A percentile compares a stretch with the other conserved stretches of the same genome.
Evolutionary conservation across 805 yeast genomes (phyloP).

Genomic region (Zygosaccharomyces bisporus): DNA sequence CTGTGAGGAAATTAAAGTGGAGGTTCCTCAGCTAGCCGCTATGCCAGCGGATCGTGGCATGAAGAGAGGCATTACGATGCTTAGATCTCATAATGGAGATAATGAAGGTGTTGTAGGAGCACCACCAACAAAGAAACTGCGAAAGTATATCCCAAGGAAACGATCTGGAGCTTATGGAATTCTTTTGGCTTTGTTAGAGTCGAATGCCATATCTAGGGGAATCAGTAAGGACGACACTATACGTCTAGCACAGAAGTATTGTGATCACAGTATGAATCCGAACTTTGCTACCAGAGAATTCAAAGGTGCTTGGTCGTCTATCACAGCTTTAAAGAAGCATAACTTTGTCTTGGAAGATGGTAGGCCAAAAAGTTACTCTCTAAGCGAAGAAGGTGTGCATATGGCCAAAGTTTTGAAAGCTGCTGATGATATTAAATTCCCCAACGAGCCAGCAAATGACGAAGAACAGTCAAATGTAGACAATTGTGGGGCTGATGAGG

Average conservation of each 20-base stretch:
- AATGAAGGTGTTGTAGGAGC: slow-evolving; percentile 10
- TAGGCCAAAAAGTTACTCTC: slow-evolving; percentile 53
- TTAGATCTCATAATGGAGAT: slow-evolving; percentile 13
- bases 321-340: slow-evolving; percentile 58
- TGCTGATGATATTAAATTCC: slow-evolving; percentile 41
- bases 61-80: slow-evolving; percentile 20
- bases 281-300: slow-evolving; percentile 60
- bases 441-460: slow-evolving; percentile 16
- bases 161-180: slow-evolving; percentile 87
- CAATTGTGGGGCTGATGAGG: background rate
- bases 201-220: slow-evolving; percentile 51
- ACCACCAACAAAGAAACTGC: slow-evolving; percentile 25
- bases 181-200: slow-evolving; percentile 51
- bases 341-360: slow-evolving; percentile 54
- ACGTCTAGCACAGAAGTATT: slow-evolving; percentile 49
- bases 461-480: slow-evolving; percentile 10
- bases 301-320: slow-evolving; percentile 73
- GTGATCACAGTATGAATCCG: slow-evolving; percentile 53
- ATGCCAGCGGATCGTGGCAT: slow-evolving; percentile 11
- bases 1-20: slow-evolving; percentile 52
- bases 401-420: slow-evolving; percentile 55
- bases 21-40: slow-evolving; percentile 40
- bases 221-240: slow-evolving; percentile 59
- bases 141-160: slow-evolving; percentile 63
- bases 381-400: slow-evolving; percentile 67